phyloP scores from a whole-genome alignment of 192 early-diverging fungal species.

The Backusella mclennaniae region DNA sequence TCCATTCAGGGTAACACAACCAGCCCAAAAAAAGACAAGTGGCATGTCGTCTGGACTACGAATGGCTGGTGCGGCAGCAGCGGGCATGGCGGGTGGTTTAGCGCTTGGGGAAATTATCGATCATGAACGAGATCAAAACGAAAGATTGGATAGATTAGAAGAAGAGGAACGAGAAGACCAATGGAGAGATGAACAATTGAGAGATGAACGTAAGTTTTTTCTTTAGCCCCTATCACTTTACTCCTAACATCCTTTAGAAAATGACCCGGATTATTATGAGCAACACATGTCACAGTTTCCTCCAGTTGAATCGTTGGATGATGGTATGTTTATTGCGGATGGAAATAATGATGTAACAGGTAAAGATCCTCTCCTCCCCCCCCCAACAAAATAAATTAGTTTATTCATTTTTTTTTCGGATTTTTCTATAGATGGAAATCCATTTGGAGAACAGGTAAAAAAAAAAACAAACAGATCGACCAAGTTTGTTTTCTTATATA shows the following conservation, averaged over 20 bases:
- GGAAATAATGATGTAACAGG: neutral
- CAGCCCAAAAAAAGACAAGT: neutral
- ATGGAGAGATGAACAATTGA: neutral
- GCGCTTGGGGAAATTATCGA: slow-evolving; percentile 26
- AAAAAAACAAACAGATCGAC: neutral
- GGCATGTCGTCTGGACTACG: slow-evolving; percentile 24
- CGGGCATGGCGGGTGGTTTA: slow-evolving; percentile 26
- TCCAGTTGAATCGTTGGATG: neutral
- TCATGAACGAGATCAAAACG: slow-evolving; percentile 29
- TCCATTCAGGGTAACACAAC: neutral
- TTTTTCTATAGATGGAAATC: neutral
- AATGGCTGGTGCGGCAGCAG: slow-evolving; percentile 25
- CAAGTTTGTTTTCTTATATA: too few relatives aligned
- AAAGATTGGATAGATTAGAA: slow-evolving; percentile 21
- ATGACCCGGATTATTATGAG: neutral
- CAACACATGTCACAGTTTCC: neutral
- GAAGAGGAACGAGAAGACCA: slow-evolving; percentile 6
- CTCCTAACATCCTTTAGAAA: neutral
- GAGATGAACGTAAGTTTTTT: neutral
- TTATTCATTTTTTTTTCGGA: neutral
- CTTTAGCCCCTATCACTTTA: neutral
- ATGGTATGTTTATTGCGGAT: neutral
- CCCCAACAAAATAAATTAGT: neutral
- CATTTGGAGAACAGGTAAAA: neutral
- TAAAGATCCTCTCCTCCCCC: neutral